Base-by-base conservation (phyloP, 805 yeast genomes). In the Cyberlindnera amylophila region DNA sequence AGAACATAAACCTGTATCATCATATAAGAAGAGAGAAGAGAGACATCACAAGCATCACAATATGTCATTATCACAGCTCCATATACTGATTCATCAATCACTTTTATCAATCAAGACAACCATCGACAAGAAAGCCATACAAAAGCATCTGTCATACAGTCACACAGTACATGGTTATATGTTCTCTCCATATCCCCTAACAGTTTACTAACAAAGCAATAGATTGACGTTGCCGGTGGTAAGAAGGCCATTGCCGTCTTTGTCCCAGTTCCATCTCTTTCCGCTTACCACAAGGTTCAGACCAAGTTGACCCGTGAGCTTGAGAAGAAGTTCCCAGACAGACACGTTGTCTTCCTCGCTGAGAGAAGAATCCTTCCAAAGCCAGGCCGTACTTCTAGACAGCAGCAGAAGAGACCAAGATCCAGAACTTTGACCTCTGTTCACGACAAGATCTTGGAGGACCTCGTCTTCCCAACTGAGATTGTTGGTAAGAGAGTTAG, bases 251-350 rank as follows among this genome's bases (percentile, higher is more conserved):
- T 93, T 71, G 96, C 90, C 72, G 77, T 93, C 77, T 91, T 93
- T 69, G 97, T 91, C 64, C 99, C 99, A 72, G 95, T 86, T 62
- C 97, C 98, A 75, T 79, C 87, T 65, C 81, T 89, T 70, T 65
- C 80, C 60, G 82, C 84, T 61, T 88, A 88, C 91, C 96, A 90
- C 87, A 88, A 84, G 79, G 95, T 91, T 67, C 99, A 91, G 82
- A 80, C 80, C 65, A 86, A 90, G 77, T 84, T 91, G 72, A 88
- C 96, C 79, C 91, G 98, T 79, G 99, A 91, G 81, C 86, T 91
- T 72, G 99, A 91, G 81, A 91, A 91, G 95, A 91, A 93, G 81
- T 93, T 91, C 90, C 95, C 97, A 71, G 99, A 91, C 82, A 87
- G 96, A 74, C 97, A 93, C 74, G 96, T 91, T 74, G 91, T 93